A percentile compares a stretch with the other conserved stretches of the same genome.
Evolutionary conservation across 1,284 basidiomycete species (phyloP).

Genomic region (Cutaneotrichosporon daszewskae): DNA sequence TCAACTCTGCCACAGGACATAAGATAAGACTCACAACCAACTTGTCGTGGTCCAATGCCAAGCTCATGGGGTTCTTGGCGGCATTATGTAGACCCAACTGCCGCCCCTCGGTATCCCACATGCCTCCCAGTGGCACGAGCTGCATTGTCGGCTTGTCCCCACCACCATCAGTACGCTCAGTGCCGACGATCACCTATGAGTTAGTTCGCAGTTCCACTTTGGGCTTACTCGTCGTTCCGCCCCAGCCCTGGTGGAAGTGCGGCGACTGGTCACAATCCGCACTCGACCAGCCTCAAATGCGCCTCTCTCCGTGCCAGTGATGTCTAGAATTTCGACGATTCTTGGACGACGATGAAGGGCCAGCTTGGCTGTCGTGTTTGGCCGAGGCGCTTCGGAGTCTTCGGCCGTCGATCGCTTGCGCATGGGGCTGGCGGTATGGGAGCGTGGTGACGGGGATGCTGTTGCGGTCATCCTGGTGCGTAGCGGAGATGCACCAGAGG

Average conservation of each 20-base stretch:
- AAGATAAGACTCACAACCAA: slow-evolving; percentile 36
- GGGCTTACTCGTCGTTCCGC: slow-evolving; percentile 43
- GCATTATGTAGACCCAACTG: slow-evolving; percentile 22
- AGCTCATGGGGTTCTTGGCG: slow-evolving; percentile 36
- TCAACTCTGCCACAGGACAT: too few species aligned
- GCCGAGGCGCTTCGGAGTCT: too few species aligned
- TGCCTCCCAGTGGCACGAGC: slow-evolving; percentile 26
- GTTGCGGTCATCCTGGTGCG: not conserved
- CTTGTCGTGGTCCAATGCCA: slow-evolving; percentile 36
- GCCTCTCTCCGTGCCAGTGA: slow-evolving; percentile 31
- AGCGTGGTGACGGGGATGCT: not conserved
- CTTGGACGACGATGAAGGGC: slow-evolving; percentile 16
- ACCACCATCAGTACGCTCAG: slow-evolving; percentile 3
- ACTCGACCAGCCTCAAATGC: slow-evolving; percentile 27
- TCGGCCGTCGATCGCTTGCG: not conserved
- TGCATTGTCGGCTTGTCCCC: slow-evolving; percentile 11
- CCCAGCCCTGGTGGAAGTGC: slow-evolving; percentile 43
- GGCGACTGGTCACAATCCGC: slow-evolving; percentile 43
- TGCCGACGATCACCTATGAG: slow-evolving; percentile 13
- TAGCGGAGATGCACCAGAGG: not conserved
- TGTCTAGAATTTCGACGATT: slow-evolving; percentile 26
- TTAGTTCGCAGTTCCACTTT: too few species aligned
- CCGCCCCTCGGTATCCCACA: slow-evolving; percentile 23
- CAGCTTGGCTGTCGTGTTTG: slow-evolving; percentile 10
- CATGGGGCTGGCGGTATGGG: not conserved